A percentile compares a stretch with the other conserved stretches of the same genome.
These are phyloP conservation scores for Penium margaritaceum DNA, from an alignment of 139 green algal genomes.

Conservation along the genomic window DNA sequence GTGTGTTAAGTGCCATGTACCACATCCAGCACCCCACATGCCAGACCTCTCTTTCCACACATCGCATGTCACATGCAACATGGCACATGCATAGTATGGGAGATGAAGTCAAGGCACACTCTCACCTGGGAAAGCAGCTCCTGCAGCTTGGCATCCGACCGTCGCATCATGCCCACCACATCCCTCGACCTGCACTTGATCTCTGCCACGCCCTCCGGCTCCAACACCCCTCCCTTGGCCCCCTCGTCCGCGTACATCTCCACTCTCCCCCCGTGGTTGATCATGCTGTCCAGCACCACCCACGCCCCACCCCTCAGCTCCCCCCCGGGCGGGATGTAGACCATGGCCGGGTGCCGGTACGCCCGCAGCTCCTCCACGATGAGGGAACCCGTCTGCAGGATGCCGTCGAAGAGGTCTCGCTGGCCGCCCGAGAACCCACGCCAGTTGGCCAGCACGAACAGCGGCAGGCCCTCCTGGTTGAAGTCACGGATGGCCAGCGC, in stretches of 20 bases:
- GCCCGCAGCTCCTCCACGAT: slow-evolving; percentile 90
- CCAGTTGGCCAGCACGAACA: slow-evolving; percentile 98
- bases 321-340: slow-evolving; percentile 85
- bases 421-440: slow-evolving; percentile 92
- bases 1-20: no score
- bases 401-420: slow-evolving; percentile 94
- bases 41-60: no score
- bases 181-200: slow-evolving; percentile 90
- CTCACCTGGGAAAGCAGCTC: no score
- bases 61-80: no score
- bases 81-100: no score
- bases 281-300: slow-evolving; percentile 93
- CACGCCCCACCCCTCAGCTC: slow-evolving; percentile 95
- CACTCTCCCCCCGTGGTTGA: slow-evolving; percentile 70
- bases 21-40: no score
- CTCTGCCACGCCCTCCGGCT: slow-evolving; percentile 93
- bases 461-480: slow-evolving; percentile 79
- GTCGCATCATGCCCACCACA: slow-evolving; percentile 76
- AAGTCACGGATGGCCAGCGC: slow-evolving; percentile 94
- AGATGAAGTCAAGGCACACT: no score
- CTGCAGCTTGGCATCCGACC: no score
- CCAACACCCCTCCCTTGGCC: slow-evolving; percentile 79
- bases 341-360: slow-evolving; percentile 82
- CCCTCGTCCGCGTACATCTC: slow-evolving; percentile 57
- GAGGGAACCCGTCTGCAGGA: slow-evolving; percentile 77